These are phyloP conservation scores for Fraxinus anomala DNA, from an alignment of 257 asterid genomes.

Conservation along the genomic window DNA sequence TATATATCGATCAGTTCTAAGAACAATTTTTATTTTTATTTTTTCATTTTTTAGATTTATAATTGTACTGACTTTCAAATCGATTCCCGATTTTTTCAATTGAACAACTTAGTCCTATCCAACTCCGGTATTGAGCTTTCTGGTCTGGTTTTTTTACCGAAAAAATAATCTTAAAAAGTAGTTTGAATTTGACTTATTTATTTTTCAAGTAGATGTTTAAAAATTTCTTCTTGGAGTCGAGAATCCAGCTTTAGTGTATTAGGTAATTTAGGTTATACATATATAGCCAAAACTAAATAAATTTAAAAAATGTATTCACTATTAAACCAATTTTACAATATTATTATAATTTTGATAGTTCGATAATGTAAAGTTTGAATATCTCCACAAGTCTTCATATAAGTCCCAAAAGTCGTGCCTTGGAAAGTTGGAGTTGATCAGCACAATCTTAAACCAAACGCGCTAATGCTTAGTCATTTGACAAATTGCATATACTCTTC, in stretches of 20 bases:
- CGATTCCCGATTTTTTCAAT: too few species aligned
- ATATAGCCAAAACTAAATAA: neutral
- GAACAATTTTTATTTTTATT: too few species aligned
- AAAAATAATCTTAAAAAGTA: too few species aligned
- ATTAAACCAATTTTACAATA: neutral
- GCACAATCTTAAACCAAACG: slow-evolving; percentile 21
- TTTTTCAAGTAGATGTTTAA: neutral
- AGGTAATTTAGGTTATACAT: neutral
- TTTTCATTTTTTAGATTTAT: too few species aligned
- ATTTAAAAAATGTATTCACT: too few species aligned
- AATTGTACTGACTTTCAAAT: too few species aligned
- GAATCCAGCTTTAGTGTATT: neutral
- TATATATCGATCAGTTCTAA: too few species aligned
- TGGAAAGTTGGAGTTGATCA: slow-evolving; percentile 17
- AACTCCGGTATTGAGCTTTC: too few species aligned
- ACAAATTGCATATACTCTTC: slow-evolving; percentile 16
- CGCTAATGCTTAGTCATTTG: slow-evolving; percentile 34
- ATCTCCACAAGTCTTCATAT: slow-evolving; percentile 1
- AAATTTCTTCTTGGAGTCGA: too few species aligned
- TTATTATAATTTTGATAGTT: neutral
- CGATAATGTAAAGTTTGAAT: slow-evolving; percentile 13
- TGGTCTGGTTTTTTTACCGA: too few species aligned
- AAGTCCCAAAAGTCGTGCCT: slow-evolving; percentile 20
- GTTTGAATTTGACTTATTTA: too few species aligned
- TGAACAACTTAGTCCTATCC: too few species aligned